Percentiles rank a stretch among this genome's conserved stretches.
phyloP scores from a whole-genome alignment of 129 eudicot genomes.

The Flaveria robusta region DNA sequence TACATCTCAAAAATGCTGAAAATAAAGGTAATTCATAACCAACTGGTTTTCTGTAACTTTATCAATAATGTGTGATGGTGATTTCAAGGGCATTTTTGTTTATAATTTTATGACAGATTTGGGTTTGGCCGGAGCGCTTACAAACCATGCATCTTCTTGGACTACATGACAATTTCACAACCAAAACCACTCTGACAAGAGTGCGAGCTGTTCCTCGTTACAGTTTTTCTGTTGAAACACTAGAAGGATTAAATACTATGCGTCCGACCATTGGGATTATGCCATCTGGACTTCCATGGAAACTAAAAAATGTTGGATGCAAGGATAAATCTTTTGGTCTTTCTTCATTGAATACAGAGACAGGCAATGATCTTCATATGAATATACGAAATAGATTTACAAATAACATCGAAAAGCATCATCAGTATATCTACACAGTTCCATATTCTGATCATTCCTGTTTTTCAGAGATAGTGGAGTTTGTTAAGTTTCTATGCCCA shows the following conservation, averaged over 20 bases:
- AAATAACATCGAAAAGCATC: slow-evolving; percentile 37
- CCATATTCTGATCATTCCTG: slow-evolving; percentile 85
- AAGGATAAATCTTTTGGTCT: slow-evolving; percentile 31
- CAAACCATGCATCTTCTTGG: slow-evolving; percentile 92
- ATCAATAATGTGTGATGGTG: slow-evolving; percentile 5
- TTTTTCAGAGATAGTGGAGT: slow-evolving; percentile 75
- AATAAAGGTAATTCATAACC: slow-evolving; percentile 53
- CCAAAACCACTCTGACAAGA: slow-evolving; percentile 79
- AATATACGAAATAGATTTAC: slow-evolving; percentile 33
- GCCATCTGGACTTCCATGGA: slow-evolving; percentile 98
- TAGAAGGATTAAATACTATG: slow-evolving; percentile 62
- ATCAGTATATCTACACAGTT: slow-evolving; percentile 58
- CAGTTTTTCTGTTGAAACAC: slow-evolving; percentile 70
- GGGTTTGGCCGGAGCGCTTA: slow-evolving; percentile 98
- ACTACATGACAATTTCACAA: slow-evolving; percentile 65
- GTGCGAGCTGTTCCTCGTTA: slow-evolving; percentile 96
- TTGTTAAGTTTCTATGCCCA: slow-evolving; percentile 68
- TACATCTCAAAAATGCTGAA: slow-evolving; percentile 64
- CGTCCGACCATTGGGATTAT: slow-evolving; percentile 87
- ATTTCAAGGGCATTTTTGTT: neutral
- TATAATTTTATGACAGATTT: slow-evolving; percentile 51
- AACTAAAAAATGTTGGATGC: slow-evolving; percentile 38
- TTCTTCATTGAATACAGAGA: slow-evolving; percentile 37
- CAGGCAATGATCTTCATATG: slow-evolving; percentile 16
- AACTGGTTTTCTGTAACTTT: slow-evolving; percentile 4